phyloP scores from a whole-genome alignment of 2,329 filamentous ascomycete genomes.

The Penicillium sp. region DNA sequence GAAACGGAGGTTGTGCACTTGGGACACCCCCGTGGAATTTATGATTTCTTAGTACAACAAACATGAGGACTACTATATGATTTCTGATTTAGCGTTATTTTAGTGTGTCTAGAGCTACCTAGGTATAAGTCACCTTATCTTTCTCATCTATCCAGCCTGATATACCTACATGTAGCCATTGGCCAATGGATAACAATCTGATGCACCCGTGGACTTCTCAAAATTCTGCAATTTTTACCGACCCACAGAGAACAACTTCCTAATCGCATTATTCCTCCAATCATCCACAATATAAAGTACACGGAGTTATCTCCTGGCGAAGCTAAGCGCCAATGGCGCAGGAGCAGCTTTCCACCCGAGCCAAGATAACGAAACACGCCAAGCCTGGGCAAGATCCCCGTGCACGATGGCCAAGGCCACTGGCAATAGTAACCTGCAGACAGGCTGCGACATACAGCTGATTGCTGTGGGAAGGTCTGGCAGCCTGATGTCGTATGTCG shows the following conservation, averaged over 20 bases:
- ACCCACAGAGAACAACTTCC: conserved; percentile 15
- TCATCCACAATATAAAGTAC: conserved; percentile 26
- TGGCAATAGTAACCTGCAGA: conserved; percentile 54
- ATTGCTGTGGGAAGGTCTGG: conserved; percentile 50
- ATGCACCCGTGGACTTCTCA: background rate
- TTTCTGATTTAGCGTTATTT: background rate
- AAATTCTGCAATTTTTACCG: background rate
- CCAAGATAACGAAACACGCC: conserved; percentile 48
- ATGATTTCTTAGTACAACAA: background rate
- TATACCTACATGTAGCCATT: too few relatives aligned
- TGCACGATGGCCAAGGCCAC: conserved; percentile 52
- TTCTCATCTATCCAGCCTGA: background rate
- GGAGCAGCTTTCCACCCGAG: conserved; percentile 51
- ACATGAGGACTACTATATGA: too few relatives aligned
- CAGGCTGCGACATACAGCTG: conserved; percentile 49
- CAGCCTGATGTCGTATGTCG: conserved; percentile 26
- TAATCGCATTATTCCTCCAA: conserved; percentile 33
- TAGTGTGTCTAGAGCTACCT: too few relatives aligned
- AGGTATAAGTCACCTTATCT: background rate
- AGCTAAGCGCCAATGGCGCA: conserved; percentile 49
- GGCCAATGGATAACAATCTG: background rate
- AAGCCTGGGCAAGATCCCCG: conserved; percentile 32
- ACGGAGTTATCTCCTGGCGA: conserved; percentile 39
- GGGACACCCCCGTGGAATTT: too few relatives aligned
- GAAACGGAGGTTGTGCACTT: background rate